Evolutionary conservation across 228 moss, liverwort and hornwort genomes (phyloP), one percentile per base, ranked within the genome.

Genomic region (Sphagnum fallax): DNA sequence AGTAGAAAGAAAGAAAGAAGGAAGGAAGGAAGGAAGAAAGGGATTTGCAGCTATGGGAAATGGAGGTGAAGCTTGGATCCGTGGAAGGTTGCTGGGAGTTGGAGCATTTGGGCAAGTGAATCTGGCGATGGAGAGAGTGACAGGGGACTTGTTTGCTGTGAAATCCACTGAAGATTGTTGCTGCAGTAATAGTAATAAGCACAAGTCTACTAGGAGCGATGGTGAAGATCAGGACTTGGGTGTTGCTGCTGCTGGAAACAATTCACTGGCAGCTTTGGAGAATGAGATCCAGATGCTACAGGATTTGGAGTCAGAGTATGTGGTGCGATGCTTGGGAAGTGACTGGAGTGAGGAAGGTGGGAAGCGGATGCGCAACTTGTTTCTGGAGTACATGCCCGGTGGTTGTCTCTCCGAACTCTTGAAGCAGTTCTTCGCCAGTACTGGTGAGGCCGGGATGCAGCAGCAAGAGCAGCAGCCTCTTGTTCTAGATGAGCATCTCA

Each of bases 41-140:
- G 32, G 32, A 32, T 32, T 32, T 32, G 32, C 32, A 32, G 32
- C 32, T 32, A 32, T 32, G 32, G 32, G 32, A 32, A 32, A 32
- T 32, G 32, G 32, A 32, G 32, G 32, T 32, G 32, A 32, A 32
- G 32, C 66, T 74, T 87, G 87, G 87, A 81, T 78, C 50, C 75
- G 87, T 49, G 87, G 87, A 10, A 76, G 64, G 58, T 72, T 87
- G 71, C 78, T 88, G 51, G 88, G 88, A 5, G 84, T 78, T 53
- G 88, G 88, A n/a, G 79, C 88, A 6, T 88, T 81, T 32, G 88
- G 88, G 5, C 82, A 79, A 82, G 88, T 88, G 73, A 88, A 88
- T 80, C 82, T 88, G 79, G 88, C 82, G 5, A 58, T 88, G 48
- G 72, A 84, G 53, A 82, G 63, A 70, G 80, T 74, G 6, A 80